A percentile compares a stretch with the other conserved stretches of the same genome.
Conservation (phyloP, 441 rosid genomes). For the Euphorbia celastroides region DNA sequence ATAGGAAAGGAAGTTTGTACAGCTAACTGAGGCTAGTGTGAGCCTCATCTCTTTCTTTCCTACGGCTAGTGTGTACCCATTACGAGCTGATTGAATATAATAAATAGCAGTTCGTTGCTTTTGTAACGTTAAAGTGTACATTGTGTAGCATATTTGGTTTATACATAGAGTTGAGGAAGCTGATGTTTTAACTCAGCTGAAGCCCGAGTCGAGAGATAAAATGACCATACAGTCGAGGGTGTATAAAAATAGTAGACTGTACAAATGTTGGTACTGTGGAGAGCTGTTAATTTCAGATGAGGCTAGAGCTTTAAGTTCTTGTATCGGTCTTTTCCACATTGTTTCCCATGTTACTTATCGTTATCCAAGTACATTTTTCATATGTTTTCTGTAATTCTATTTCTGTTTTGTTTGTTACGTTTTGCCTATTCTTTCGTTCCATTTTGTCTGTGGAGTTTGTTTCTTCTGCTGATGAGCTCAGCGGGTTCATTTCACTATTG, state of each 20-base stretch:
- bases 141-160: slow-evolving; percentile 56
- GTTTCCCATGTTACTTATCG: not conserved
- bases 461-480: too few species aligned
- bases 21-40: slow-evolving; percentile 70
- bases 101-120: slow-evolving; percentile 34
- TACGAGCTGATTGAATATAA: slow-evolving; percentile 40
- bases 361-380: slow-evolving; percentile 19
- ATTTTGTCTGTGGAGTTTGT: too few species aligned
- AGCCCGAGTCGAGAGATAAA: slow-evolving; percentile 23
- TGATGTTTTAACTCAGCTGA: slow-evolving; percentile 28
- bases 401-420: not conserved
- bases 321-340: slow-evolving; percentile 22
- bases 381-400: not conserved
- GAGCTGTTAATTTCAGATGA: slow-evolving; percentile 45
- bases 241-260: slow-evolving; percentile 44
- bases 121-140: slow-evolving; percentile 63
- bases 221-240: slow-evolving; percentile 30
- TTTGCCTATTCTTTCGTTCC: not conserved
- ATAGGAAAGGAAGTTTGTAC: slow-evolving; percentile 58
- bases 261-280: slow-evolving; percentile 42
- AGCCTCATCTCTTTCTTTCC: slow-evolving; percentile 31
- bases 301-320: slow-evolving; percentile 25
- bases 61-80: slow-evolving; percentile 5
- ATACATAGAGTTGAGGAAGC: slow-evolving; percentile 45
- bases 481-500: too few species aligned